Percentiles rank a stretch among this genome's conserved stretches.
These are phyloP conservation scores for Zymoseptoria ardabiliae DNA, from an alignment of 2,329 filamentous ascomycete genomes.

Conservation along the genomic window DNA sequence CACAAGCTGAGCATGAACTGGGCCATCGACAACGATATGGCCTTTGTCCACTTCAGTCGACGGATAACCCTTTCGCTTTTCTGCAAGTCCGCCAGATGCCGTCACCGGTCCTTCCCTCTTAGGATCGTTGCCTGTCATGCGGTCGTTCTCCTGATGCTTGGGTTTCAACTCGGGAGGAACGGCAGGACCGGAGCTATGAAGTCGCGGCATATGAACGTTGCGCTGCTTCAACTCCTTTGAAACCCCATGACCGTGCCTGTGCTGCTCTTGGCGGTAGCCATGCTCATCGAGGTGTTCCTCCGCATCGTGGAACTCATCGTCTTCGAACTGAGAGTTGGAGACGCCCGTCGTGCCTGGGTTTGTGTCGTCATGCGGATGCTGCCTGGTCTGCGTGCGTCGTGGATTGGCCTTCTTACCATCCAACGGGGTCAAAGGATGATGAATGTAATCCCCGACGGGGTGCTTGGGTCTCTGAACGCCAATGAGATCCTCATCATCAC, in stretches of 20 bases:
- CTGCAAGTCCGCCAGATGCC: constrained; percentile 26
- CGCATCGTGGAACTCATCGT: constrained; percentile 24
- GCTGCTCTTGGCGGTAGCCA: constrained; percentile 26
- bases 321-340: constrained; percentile 7
- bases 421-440: constrained; percentile 68
- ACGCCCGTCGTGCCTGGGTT: constrained; percentile 7
- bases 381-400: constrained; percentile 32
- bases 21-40: constrained; percentile 50
- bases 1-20: constrained; percentile 75
- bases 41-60: constrained; percentile 19
- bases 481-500: constrained; percentile 74
- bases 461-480: constrained; percentile 84
- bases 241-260: constrained; percentile 22
- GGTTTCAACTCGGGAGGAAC: constrained; percentile 5
- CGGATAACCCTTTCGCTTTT: constrained; percentile 24
- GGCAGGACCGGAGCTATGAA: constrained; percentile 4
- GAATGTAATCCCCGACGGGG: constrained; percentile 78
- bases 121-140: constrained; percentile 28
- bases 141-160: constrained; percentile 24
- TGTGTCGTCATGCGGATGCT: constrained; percentile 11
- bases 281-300: constrained; percentile 25
- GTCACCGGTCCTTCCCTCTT: constrained; percentile 26
- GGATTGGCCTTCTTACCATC: constrained; percentile 52
- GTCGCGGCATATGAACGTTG: constrained; percentile 14
- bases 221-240: constrained; percentile 20